These are phyloP conservation scores for Pseudocercospora cruenta DNA, from an alignment of 2,329 filamentous ascomycete genomes.

Conservation along the genomic window DNA sequence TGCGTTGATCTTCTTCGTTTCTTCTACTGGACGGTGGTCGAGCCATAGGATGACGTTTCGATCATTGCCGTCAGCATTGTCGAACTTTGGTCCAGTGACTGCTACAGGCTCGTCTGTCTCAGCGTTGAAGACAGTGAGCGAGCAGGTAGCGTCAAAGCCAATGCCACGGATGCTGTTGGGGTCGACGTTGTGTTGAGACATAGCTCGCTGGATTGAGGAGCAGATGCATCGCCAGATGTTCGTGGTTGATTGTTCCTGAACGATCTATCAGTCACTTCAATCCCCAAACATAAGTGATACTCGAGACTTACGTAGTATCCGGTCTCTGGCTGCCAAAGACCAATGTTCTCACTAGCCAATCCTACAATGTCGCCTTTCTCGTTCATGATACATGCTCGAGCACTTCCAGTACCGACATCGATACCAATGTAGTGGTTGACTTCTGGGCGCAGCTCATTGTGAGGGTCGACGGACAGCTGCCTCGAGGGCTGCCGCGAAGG, in stretches of 20 bases:
- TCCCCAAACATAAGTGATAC: neutral
- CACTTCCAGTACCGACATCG: constrained; percentile 94
- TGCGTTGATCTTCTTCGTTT: constrained; percentile 90
- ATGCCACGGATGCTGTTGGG: constrained; percentile 79
- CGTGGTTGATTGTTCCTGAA: constrained; percentile 91
- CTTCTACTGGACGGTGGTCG: constrained; percentile 87
- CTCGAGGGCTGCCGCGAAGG: constrained; percentile 46
- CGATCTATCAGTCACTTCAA: neutral
- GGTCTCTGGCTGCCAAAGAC: constrained; percentile 57
- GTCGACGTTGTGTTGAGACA: constrained; percentile 80
- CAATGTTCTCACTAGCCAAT: constrained; percentile 57
- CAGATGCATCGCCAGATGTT: constrained; percentile 98
- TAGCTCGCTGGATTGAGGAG: constrained; percentile 78
- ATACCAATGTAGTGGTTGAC: constrained; percentile 76
- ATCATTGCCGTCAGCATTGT: constrained; percentile 74
- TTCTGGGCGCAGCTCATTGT: constrained; percentile 61
- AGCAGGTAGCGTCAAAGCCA: constrained; percentile 98
- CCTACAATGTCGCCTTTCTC: constrained; percentile 81
- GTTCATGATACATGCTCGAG: constrained; percentile 94
- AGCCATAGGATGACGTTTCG: constrained; percentile 97
- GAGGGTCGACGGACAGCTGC: constrained; percentile 55
- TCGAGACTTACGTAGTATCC: constrained; percentile 55
- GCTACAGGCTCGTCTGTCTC: constrained; percentile 88
- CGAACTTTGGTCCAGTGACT: constrained; percentile 87
- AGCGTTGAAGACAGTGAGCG: constrained; percentile 83